Evolutionary conservation across 768 basidiomycete genomes (phyloP).

Genomic region (Lepiota venenata): DNA sequence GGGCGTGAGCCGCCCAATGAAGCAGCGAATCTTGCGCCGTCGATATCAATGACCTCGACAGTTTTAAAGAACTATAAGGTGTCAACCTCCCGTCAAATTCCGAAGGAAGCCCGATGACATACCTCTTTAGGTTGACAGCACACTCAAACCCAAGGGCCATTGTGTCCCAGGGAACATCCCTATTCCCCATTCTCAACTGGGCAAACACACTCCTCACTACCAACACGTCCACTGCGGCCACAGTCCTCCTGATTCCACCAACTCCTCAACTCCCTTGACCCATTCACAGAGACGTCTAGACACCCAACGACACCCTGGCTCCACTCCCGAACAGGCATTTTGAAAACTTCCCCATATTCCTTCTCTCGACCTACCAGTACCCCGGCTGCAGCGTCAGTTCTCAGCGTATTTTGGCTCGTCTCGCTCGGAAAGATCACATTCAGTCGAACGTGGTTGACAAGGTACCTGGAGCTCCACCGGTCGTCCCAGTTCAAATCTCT

Average conservation of each 20-base stretch:
- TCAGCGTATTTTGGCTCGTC: constrained; percentile 26
- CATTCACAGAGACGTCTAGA: constrained; percentile 39
- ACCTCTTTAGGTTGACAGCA: constrained; percentile 57
- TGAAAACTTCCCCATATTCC: constrained; percentile 54
- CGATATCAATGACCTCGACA: constrained; percentile 64
- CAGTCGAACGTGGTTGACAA: constrained; percentile 44
- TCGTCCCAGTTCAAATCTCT: constrained; percentile 53
- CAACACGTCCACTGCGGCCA: constrained; percentile 43
- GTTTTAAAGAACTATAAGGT: constrained; percentile 55
- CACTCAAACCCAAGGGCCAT: constrained; percentile 68
- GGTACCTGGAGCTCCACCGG: constrained; percentile 54
- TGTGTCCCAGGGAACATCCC: constrained; percentile 63
- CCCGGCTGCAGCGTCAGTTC: constrained; percentile 63
- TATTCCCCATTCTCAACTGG: constrained; percentile 44
- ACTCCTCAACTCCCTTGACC: constrained; percentile 26
- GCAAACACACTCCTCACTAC: constrained; percentile 58
- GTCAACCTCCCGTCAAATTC: neutral
- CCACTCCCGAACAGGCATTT: constrained; percentile 69
- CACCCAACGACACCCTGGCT: constrained; percentile 47
- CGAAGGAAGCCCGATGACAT: constrained; percentile 14
- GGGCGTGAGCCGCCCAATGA: constrained; percentile 78
- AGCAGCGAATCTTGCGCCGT: constrained; percentile 49
- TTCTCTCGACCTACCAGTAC: constrained; percentile 64
- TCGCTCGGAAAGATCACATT: constrained; percentile 49
- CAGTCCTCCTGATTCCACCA: constrained; percentile 45